Base-by-base conservation (phyloP, 805 yeast genomes). In the Teunomyces panamensis region DNA sequence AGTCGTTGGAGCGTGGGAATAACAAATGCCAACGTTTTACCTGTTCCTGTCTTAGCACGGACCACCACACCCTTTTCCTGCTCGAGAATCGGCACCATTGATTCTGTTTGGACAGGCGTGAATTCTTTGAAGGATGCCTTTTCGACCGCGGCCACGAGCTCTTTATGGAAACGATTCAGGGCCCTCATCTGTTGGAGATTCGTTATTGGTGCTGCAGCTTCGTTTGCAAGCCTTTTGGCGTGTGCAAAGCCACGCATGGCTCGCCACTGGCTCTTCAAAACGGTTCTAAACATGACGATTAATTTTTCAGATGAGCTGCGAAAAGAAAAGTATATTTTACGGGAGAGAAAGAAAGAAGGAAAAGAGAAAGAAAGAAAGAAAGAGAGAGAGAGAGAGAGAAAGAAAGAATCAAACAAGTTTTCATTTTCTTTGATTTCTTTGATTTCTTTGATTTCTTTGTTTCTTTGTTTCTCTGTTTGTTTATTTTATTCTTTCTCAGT, bases 41-140 rank as follows among this genome's bases (percentile, higher is more conserved):
- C 97, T 2, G 97, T 90, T 63, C 97, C 97, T 3, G 97, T 90
- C 64, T 89, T 89, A 26, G 97, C 97, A 58, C 96, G 77, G 33
- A 89, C 90, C 17, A 90, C 89, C 37, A 89, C 73, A 54, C 92
- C 91, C 29, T 71, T 68, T n/a, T 76, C 70, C 34, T 73, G 70
- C 11, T 70, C 58, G 34, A 86, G 67, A 36, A 81, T 74, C 17
- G 87, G 85, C 42, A 75, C 69, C 39, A 87, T 74, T 9, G 90
- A 73, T 54, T 75, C 71, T 48, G 79, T 77, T 63, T 87, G 95
- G 27, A 87, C 92, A 3, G 83, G 79, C 0, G 94, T 87, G 55
- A 87, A 72, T 9, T 73, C 69, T 5, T 64, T 64, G 57, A 77
- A 81, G 2, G 81, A 78, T 49, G 79, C 68, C 13, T 64, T 59